A percentile compares a stretch with the other conserved stretches of the same genome.
These are phyloP conservation scores for Phanerodontia chrysosporium DNA, from an alignment of 768 basidiomycete genomes.

Conservation along the genomic window DNA sequence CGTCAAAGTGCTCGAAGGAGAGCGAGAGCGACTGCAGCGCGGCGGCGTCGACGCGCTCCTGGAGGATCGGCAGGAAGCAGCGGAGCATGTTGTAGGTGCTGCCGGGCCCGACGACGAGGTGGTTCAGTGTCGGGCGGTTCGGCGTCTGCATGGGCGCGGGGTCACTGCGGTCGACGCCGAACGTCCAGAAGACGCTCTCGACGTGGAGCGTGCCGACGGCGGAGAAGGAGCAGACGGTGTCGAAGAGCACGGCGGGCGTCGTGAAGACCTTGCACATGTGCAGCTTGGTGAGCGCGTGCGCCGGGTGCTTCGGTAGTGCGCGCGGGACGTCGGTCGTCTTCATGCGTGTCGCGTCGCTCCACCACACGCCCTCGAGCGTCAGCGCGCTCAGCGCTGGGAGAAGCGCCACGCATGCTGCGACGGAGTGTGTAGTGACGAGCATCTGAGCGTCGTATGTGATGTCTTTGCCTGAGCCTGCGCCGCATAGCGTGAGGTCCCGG, in stretches of 20 bases:
- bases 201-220: not conserved
- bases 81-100: constrained; percentile 11
- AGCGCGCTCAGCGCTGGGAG: not conserved
- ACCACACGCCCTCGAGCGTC: constrained; percentile 5
- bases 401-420: not conserved
- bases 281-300: not conserved
- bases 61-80: constrained; percentile 1
- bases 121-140: not conserved
- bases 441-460: constrained; percentile 8
- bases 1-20: constrained; percentile 6
- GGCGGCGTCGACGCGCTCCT: not conserved
- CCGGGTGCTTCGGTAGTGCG: not conserved
- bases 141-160: not conserved
- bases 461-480: constrained; percentile 9
- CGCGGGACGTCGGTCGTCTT: not conserved
- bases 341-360: constrained; percentile 1
- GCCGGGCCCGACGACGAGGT: not conserved
- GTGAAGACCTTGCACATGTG: constrained; percentile 4
- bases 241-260: constrained; percentile 3
- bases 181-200: constrained; percentile 9
- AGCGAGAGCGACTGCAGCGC: not conserved
- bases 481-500: constrained; percentile 14
- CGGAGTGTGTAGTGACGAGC: constrained; percentile 6
- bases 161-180: constrained; percentile 1
- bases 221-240: constrained; percentile 8